These are phyloP conservation scores for Stachybotrys echinatus DNA, from an alignment of 2,329 filamentous ascomycete genomes.

Conservation along the genomic window DNA sequence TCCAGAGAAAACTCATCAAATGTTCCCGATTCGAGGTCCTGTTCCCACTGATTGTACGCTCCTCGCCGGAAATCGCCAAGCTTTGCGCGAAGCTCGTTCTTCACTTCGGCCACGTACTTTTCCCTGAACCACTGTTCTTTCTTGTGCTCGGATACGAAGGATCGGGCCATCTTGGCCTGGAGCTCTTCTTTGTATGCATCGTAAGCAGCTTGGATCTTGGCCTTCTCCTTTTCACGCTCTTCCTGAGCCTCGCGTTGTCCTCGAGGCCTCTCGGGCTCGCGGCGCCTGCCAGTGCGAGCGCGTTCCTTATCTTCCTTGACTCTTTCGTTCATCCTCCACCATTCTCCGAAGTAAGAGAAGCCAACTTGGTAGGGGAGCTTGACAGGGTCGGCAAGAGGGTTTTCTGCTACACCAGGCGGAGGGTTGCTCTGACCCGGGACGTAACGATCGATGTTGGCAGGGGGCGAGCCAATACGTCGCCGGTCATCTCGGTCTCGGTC, in stretches of 20 bases:
- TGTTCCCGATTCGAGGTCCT: slow-evolving; percentile 74
- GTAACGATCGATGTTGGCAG: slow-evolving; percentile 77
- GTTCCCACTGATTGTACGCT: slow-evolving; percentile 82
- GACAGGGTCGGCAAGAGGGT: slow-evolving; percentile 68
- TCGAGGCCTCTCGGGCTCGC: slow-evolving; percentile 58
- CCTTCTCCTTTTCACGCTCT: slow-evolving; percentile 73
- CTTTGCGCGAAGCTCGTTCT: slow-evolving; percentile 67
- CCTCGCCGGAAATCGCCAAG: slow-evolving; percentile 75
- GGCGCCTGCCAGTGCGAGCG: slow-evolving; percentile 61
- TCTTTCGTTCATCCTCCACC: slow-evolving; percentile 78
- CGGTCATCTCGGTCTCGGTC: slow-evolving; percentile 60
- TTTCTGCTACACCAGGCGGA: slow-evolving; percentile 43
- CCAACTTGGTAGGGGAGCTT: slow-evolving; percentile 74
- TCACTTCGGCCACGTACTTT: slow-evolving; percentile 80
- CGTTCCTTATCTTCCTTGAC: slow-evolving; percentile 79
- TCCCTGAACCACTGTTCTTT: slow-evolving; percentile 98
- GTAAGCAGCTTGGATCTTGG: slow-evolving; percentile 67
- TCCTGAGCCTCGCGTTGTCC: slow-evolving; percentile 63
- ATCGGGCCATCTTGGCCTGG: slow-evolving; percentile 74
- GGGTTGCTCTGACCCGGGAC: slow-evolving; percentile 65
- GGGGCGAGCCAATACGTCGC: slow-evolving; percentile 55
- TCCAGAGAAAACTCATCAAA: slow-evolving; percentile 96
- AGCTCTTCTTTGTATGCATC: slow-evolving; percentile 64
- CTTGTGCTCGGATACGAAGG: slow-evolving; percentile 89
- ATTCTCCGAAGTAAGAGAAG: slow-evolving; percentile 81